A percentile compares a stretch with the other conserved stretches of the same genome.
Evolutionary conservation across 2,329 filamentous ascomycete genomes (phyloP).

Genomic region (Ophiosphaerella herpotricha): DNA sequence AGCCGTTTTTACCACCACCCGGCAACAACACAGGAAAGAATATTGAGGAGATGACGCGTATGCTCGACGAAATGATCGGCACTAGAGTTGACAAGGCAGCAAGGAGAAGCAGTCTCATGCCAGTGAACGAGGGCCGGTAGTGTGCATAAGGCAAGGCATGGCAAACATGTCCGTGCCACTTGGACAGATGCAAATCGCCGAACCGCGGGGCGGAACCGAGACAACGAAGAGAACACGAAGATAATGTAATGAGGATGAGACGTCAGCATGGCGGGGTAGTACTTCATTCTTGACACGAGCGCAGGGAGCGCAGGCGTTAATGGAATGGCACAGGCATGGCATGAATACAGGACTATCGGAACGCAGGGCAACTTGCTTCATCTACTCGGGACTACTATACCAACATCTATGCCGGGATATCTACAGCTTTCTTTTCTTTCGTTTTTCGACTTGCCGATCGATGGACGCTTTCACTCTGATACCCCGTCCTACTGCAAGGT

Average conservation of each 20-base stretch:
- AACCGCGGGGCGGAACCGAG: slow-evolving; percentile 3
- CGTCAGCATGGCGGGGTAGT: slow-evolving; percentile 14
- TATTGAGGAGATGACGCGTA: slow-evolving; percentile 89
- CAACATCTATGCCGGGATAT: background rate
- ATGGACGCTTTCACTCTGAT: slow-evolving; percentile 36
- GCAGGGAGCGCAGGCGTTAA: slow-evolving; percentile 20
- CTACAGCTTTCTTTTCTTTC: slow-evolving; percentile 10
- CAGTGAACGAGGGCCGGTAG: slow-evolving; percentile 23
- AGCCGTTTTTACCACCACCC: slow-evolving; percentile 20
- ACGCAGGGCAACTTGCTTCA: slow-evolving; percentile 4
- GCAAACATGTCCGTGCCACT: slow-evolving; percentile 7
- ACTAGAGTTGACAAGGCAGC: slow-evolving; percentile 69
- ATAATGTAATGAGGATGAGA: slow-evolving; percentile 31
- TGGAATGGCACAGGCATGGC: slow-evolving; percentile 13
- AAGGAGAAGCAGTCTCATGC: slow-evolving; percentile 44
- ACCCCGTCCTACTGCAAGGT: slow-evolving; percentile 27
- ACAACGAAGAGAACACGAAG: slow-evolving; percentile 16
- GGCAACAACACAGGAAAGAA: slow-evolving; percentile 59
- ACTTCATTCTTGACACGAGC: slow-evolving; percentile 4
- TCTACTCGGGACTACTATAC: slow-evolving; percentile 4
- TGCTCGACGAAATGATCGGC: slow-evolving; percentile 96
- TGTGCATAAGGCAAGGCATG: slow-evolving; percentile 8
- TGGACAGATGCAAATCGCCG: background rate
- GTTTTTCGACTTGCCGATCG: slow-evolving; percentile 10
- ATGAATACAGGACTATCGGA: slow-evolving; percentile 1